Conservation (phyloP, 1,284 basidiomycete genomes). For the Apiotrichum gracile region DNA sequence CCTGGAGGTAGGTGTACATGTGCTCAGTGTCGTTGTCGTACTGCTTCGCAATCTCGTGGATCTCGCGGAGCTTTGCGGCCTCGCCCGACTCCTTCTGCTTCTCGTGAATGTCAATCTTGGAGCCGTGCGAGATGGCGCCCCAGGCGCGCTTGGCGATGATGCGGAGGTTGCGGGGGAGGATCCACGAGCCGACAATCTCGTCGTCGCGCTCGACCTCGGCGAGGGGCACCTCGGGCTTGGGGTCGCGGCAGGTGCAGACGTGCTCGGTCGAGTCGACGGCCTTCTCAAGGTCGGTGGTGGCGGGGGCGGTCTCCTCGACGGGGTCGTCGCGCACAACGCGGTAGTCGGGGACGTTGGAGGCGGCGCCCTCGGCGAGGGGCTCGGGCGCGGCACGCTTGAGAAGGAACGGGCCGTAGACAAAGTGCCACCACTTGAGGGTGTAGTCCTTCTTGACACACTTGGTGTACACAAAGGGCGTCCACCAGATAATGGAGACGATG, state of each 20-base stretch:
- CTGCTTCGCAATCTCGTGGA: conserved; percentile 46
- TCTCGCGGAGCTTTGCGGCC: conserved; percentile 36
- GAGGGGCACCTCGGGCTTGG: conserved; percentile 15
- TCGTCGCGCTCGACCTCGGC: conserved; percentile 28
- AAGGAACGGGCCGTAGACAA: conserved; percentile 51
- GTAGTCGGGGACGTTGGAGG: neutral
- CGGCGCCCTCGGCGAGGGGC: conserved; percentile 1
- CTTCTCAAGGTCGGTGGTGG: conserved; percentile 19
- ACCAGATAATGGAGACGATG: conserved; percentile 48
- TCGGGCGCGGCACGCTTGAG: conserved; percentile 45
- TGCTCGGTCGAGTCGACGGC: neutral
- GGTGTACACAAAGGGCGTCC: conserved; percentile 50
- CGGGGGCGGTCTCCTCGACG: conserved; percentile 41
- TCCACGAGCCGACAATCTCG: conserved; percentile 18
- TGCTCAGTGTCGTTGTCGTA: conserved; percentile 52
- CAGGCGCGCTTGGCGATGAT: conserved; percentile 41
- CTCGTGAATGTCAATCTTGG: conserved; percentile 43
- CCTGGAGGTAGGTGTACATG: conserved; percentile 52
- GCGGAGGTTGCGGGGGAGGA: conserved; percentile 46
- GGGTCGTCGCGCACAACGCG: conserved; percentile 42
- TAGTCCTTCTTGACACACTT: conserved; percentile 51
- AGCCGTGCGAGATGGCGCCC: conserved; percentile 7
- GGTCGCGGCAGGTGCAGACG: neutral
- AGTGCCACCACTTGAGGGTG: conserved; percentile 49
- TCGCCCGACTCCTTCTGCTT: conserved; percentile 13